Conservation (phyloP, 2,329 filamentous ascomycete genomes). For the Domatiomyces catenatus region DNA sequence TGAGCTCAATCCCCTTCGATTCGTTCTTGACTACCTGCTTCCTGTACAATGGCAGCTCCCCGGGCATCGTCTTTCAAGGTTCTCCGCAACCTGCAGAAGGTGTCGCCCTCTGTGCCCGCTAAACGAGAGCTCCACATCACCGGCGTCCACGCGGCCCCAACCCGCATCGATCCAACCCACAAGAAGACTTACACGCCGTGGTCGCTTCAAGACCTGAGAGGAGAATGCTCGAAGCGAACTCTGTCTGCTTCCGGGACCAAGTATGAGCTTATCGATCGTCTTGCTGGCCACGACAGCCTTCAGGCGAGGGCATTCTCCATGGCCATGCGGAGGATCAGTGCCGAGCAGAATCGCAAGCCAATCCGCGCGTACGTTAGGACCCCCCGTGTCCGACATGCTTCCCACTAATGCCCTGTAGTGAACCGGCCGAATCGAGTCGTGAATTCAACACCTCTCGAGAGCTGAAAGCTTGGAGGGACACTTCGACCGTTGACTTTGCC, state of each 20-base stretch:
- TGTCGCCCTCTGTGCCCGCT: constrained; percentile 18
- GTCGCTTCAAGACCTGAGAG: constrained; percentile 35
- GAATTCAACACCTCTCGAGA: constrained; percentile 48
- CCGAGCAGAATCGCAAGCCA: constrained; percentile 21
- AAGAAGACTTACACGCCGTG: constrained; percentile 37
- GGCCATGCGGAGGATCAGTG: constrained; percentile 34
- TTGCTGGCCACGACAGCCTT: constrained; percentile 38
- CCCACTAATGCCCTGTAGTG: background rate
- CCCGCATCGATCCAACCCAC: constrained; percentile 35
- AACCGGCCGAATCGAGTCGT: constrained; percentile 24
- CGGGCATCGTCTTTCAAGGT: constrained; percentile 31
- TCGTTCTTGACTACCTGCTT: background rate
- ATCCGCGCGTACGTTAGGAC: constrained; percentile 23
- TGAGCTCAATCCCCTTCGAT: constrained; percentile 3
- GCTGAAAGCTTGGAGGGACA: constrained; percentile 41
- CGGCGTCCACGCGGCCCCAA: constrained; percentile 39
- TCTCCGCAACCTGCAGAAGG: constrained; percentile 25
- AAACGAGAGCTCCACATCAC: constrained; percentile 45
- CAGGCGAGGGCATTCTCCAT: constrained; percentile 41
- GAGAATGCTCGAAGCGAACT: constrained; percentile 36
- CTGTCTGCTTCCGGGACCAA: constrained; percentile 33
- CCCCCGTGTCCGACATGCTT: background rate
- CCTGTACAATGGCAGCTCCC: constrained; percentile 27
- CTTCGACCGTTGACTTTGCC: constrained; percentile 47
- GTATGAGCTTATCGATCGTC: constrained; percentile 37